Percentiles rank a stretch among this genome's conserved stretches.
Conservation (phyloP, 2,329 filamentous ascomycete genomes). For the Aspergillus latus region DNA sequence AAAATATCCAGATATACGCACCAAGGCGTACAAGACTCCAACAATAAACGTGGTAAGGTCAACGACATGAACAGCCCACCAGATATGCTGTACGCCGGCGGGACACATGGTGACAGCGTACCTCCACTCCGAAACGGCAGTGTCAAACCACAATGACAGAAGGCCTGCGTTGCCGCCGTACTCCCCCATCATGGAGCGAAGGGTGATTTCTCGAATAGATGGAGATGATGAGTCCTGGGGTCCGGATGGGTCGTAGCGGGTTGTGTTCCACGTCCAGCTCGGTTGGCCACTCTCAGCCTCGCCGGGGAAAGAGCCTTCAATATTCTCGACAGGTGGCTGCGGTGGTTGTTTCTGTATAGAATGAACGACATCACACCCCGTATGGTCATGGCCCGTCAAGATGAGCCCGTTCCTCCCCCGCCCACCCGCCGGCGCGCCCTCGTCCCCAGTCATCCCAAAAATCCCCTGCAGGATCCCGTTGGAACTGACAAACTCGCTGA, state of each 20-base stretch:
- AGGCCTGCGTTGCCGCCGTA: constrained; percentile 91
- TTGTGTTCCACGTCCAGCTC: constrained; percentile 39
- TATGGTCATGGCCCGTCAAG: constrained; percentile 92
- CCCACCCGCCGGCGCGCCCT: constrained; percentile 59
- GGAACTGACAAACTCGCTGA: constrained; percentile 68
- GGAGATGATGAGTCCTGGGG: constrained; percentile 12
- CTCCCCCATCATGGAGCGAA: constrained; percentile 97
- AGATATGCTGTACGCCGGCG: constrained; percentile 83
- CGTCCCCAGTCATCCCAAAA: constrained; percentile 70
- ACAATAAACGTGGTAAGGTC: constrained; percentile 55
- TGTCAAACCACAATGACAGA: constrained; percentile 86
- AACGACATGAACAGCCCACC: constrained; percentile 85
- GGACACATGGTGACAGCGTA: constrained; percentile 77
- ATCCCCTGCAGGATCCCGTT: constrained; percentile 79
- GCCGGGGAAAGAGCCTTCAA: background rate
- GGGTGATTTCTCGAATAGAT: constrained; percentile 79
- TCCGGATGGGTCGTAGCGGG: constrained; percentile 25
- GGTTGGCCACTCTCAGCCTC: background rate
- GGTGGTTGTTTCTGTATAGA: constrained; percentile 61
- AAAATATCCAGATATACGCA: background rate
- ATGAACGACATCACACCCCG: constrained; percentile 88
- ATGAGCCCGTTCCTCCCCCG: constrained; percentile 73
- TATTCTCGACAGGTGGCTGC: background rate
- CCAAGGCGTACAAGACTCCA: constrained; percentile 22
- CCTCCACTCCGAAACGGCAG: constrained; percentile 68